These are phyloP conservation scores for Lachancea fermentati DNA, from an alignment of 805 yeast species.

Conservation along the genomic window DNA sequence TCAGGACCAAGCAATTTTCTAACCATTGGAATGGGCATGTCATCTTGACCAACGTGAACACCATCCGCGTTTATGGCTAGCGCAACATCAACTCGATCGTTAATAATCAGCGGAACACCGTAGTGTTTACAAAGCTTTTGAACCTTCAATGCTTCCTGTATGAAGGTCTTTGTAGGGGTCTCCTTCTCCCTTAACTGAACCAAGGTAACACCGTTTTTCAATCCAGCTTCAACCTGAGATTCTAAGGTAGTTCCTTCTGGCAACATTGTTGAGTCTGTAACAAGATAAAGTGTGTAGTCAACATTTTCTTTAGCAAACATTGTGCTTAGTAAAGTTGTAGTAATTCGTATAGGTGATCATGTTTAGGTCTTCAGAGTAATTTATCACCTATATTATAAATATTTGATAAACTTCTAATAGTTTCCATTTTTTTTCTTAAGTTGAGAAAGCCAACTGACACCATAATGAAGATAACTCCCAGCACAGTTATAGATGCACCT, in stretches of 20 bases:
- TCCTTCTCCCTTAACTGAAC: constrained; percentile 82
- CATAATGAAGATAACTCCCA: constrained; percentile 52
- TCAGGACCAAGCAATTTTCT: constrained; percentile 63
- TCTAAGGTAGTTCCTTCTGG: constrained; percentile 53
- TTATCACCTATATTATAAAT: no score
- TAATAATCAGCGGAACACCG: constrained; percentile 73
- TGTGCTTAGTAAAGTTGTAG: neutral
- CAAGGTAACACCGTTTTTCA: constrained; percentile 69
- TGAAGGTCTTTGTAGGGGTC: constrained; percentile 60
- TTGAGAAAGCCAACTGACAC: neutral
- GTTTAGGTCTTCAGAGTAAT: neutral
- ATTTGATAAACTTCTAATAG: neutral
- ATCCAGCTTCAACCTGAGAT: constrained; percentile 57
- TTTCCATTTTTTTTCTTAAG: constrained; percentile 1
- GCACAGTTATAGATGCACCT: constrained; percentile 44
- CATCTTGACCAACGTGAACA: constrained; percentile 90
- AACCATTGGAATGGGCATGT: constrained; percentile 54
- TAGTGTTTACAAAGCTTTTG: constrained; percentile 54
- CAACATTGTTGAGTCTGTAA: constrained; percentile 72
- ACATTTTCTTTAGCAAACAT: constrained; percentile 23
- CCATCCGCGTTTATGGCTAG: constrained; percentile 87
- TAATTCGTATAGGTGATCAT: neutral
- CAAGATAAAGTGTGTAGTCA: constrained; percentile 60
- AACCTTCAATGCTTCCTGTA: constrained; percentile 53
- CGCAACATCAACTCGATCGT: constrained; percentile 85